Conservation (phyloP, 1,139 yeast species). For the Saccharomyces hybrid region DNA sequence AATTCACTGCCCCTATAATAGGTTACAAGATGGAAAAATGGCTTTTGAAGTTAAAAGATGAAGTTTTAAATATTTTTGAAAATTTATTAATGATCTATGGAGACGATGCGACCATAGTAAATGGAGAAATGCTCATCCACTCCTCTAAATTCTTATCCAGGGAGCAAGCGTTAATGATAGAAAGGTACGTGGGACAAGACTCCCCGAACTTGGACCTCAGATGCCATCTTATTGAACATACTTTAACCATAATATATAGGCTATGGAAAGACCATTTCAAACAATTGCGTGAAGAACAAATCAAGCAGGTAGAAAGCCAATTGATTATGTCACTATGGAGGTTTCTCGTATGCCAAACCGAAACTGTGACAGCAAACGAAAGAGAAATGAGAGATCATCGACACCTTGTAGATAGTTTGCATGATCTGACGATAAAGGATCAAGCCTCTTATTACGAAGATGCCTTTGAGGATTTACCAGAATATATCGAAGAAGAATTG, state of each 20-base stretch:
- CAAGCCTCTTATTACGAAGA: constrained; percentile 21
- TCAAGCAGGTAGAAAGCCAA: constrained; percentile 24
- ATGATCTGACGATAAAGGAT: constrained; percentile 17
- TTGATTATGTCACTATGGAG: constrained; percentile 27
- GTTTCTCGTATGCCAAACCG: constrained; percentile 19
- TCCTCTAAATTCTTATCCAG: constrained; percentile 19
- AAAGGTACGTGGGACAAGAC: constrained; percentile 20
- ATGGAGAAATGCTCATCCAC: constrained; percentile 20
- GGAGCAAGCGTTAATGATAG: constrained; percentile 24
- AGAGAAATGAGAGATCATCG: constrained; percentile 18
- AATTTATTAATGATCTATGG: constrained; percentile 19
- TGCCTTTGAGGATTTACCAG: constrained; percentile 25
- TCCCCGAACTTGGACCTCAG: constrained; percentile 18
- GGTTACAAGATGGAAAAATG: constrained; percentile 21
- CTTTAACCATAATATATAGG: constrained; percentile 18
- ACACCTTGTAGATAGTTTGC: constrained; percentile 18
- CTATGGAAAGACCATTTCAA: constrained; percentile 20
- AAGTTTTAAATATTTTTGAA: constrained; percentile 20
- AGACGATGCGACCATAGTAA: constrained; percentile 10
- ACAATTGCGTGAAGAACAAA: constrained; percentile 12
- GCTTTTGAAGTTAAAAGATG: constrained; percentile 20
- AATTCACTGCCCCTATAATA: constrained; percentile 3
- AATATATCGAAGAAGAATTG: constrained; percentile 21
- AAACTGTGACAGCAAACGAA: constrained; percentile 7
- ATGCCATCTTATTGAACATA: constrained; percentile 19